Evolutionary conservation across 176 grass and related monocot species (phyloP), one percentile per base, ranked within the genome.

Genomic region (Carex myosuroides): DNA sequence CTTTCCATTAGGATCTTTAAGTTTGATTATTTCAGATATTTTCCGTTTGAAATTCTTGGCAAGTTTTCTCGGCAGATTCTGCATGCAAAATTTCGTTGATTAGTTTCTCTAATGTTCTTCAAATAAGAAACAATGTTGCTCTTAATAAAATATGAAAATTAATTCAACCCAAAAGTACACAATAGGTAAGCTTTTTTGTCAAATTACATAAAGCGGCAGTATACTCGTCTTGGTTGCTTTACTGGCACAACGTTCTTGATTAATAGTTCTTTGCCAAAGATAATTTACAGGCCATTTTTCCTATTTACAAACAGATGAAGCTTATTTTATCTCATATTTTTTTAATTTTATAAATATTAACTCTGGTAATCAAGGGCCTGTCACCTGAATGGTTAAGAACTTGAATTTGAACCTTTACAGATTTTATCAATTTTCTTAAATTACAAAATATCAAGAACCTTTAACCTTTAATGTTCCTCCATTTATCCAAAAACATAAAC

Each of bases 61-160:
- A 64, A 94, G 66, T 60, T 91, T 89, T 56, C 81, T 84, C 0
- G 85, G 89, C 52, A 91, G 82, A 46, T 44, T 83, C 89, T 94
- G 32, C 9, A 86, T 42, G 13, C 41, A 64, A 44, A 39, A 78
- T 17, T 66, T 76, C 7, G 2, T 30, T 55, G 12, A 26, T 76
- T 55, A 54, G 71, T 54, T 54, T 52, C 13, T 14, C 54, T 2
- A 10, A 5, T 85, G 39, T 64, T 62, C 14, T 8, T 52, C 37
- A 57, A 33, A 2, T 29, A 22, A 48, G 1, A 14, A 68, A 70
- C 32, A 70, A 3, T 2, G 35, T n/a, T 41, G 2, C 66, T 42
- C 14, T 44, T n/a, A 72, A 73, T 5, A 39, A 39, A 39, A 18
- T 74, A 83, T 41, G 4, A 50, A 18, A 63, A 39, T 35, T 2